Base-by-base conservation (phyloP, 2,329 filamentous ascomycete genomes). In the Epichloe coenophiala region DNA sequence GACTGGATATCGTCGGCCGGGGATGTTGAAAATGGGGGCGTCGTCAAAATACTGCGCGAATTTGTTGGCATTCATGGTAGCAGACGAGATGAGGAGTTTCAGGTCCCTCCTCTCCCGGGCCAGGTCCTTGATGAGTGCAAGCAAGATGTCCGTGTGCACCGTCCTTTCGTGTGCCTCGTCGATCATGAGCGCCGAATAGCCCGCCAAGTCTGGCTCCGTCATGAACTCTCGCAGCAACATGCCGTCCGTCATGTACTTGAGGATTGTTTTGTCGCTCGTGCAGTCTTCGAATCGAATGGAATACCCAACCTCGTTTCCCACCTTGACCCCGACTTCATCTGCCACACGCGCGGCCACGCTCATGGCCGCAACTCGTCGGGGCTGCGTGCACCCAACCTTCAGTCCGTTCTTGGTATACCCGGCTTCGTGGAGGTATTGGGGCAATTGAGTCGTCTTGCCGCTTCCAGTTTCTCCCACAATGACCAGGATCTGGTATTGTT, bases 201-300 rank as follows among this genome's bases (percentile, higher is more conserved):
- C 81, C 1, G 81, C 78, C 5, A 97, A 71, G 57, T 91, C 83
- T 0, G 91, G 90, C 60, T 95, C 88, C 0, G 88, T 91, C 70
- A 96, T 80, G 56, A 96, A 86, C 63, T 95, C 88, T 62, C 89
- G 78, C 33, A 97, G 72, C 39, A 97, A 72, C 85, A 97, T 95
- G 63, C 93, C 93, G 61, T 98, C 93, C 0, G 93, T 98, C 86
- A 95, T 91, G 68, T 95, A 97, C 66, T 95, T 94, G 50, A 98
- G 70, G 7, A 91, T 74, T 0, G 93, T 97, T 69, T 95, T 94
- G 60, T 95, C 88, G 63, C 81, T 88, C 0, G 89, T 95, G 55
- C 83, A 83, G 66, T 96, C 88, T 63, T 98, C 93, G 60, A 97
- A 98, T 54, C 93, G 86, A 58, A 98, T 95, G 0, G 84, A 84